Conservation (phyloP, 2,329 filamentous ascomycete species). For the Alternaria arborescens region DNA sequence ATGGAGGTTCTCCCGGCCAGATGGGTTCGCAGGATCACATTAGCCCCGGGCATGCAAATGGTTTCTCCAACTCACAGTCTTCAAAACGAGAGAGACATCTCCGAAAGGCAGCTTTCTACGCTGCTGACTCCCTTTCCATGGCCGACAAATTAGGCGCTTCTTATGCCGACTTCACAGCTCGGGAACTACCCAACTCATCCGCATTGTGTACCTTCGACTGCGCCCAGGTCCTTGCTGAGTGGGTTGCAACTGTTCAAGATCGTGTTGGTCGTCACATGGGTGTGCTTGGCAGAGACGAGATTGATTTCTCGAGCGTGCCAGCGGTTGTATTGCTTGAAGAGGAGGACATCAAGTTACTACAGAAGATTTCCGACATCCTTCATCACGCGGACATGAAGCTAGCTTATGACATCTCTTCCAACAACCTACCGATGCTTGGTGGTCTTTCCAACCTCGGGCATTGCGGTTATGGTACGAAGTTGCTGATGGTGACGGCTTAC, state of each 20-base stretch:
- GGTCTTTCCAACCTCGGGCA: slow-evolving; percentile 65
- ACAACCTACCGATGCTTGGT: slow-evolving; percentile 60
- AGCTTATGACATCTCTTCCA: slow-evolving; percentile 61
- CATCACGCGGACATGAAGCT: slow-evolving; percentile 81
- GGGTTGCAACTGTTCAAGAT: slow-evolving; percentile 92
- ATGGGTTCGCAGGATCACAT: slow-evolving; percentile 36
- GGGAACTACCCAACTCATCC: slow-evolving; percentile 87
- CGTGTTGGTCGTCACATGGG: slow-evolving; percentile 90
- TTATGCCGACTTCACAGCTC: slow-evolving; percentile 82
- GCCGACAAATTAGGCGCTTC: slow-evolving; percentile 85
- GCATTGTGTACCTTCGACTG: slow-evolving; percentile 95
- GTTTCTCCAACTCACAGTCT: slow-evolving; percentile 55
- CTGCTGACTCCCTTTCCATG: slow-evolving; percentile 88
- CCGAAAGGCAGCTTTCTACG: slow-evolving; percentile 93
- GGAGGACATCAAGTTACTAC: slow-evolving; percentile 85
- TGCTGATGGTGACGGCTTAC: slow-evolving; percentile 83
- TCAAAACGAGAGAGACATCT: slow-evolving; percentile 85
- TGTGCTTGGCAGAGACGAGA: slow-evolving; percentile 81
- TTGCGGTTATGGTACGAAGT: slow-evolving; percentile 82
- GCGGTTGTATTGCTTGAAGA: slow-evolving; percentile 91
- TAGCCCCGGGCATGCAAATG: slow-evolving; percentile 44
- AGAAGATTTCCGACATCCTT: slow-evolving; percentile 83
- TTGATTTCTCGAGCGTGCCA: slow-evolving; percentile 81
- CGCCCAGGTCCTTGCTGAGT: slow-evolving; percentile 91
- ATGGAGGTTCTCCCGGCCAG: slow-evolving; percentile 36